Evolutionary conservation across 768 basidiomycete genomes (phyloP), one percentile per base, ranked within the genome.

Genomic region (Sporobolomyces phaffii): DNA sequence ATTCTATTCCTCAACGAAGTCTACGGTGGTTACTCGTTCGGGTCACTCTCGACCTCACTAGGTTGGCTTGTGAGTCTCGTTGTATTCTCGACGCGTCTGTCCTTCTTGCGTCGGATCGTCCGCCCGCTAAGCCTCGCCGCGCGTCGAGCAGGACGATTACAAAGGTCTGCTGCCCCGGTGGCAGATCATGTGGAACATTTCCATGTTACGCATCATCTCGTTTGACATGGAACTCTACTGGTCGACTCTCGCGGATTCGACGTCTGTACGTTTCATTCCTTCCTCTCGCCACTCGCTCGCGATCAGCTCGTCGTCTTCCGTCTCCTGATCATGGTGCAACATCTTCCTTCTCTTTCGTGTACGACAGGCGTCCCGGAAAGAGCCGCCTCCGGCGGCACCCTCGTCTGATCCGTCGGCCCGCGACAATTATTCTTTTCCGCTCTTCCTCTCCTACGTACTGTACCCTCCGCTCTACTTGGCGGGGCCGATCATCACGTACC

Each of bases 401-500:
- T 38, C 34, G 22, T n/a, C 26, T 17, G 18, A 28, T 8, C 33
- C 2, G 5, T 6, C 26, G 14, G 41, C 20, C 22, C 4, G 18
- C n/a, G 33, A 64, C 41, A 28, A 81, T 56, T 96, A 92, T 75
- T 82, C 84, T 2, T 86, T 85, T 70, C 52, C 78, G 22, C 87
- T 88, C 74, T 94, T 90, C 76, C 58, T 96, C 14, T 82, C 88
- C 28, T 98, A 97, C 75, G 81, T 83, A n/a, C 78, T 97, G 11
- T 99, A 98, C 75, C 85, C 93, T 1, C 93, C 96, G 2, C 80
- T 98, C 15, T 99, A 97, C 76, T 89, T 98, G 56, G 93, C 90
- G 2, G 94, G 96, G 0, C 96, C 96, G 0, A 93, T 98, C 72
- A 84, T 98, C 76, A 88, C 93, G 0, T 98, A 91, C 81, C 94